These are phyloP conservation scores for Colletotrichum lupini DNA, from an alignment of 2,329 filamentous ascomycete genomes.

Conservation along the genomic window DNA sequence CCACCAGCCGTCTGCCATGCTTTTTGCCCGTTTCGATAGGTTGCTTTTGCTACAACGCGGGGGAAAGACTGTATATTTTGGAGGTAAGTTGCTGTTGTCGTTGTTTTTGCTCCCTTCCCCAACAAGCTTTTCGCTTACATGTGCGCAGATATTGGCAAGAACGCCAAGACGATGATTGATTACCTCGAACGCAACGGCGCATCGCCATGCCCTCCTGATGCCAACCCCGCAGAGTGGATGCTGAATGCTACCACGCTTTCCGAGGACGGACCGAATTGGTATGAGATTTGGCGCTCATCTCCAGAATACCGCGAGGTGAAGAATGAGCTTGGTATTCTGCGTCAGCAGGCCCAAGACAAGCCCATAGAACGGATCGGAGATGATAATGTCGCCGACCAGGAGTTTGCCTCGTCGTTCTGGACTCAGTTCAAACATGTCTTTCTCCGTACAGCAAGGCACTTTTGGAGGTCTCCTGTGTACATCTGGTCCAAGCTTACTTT, in stretches of 20 bases:
- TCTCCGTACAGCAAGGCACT: conserved; percentile 74
- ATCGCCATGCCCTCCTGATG: conserved; percentile 60
- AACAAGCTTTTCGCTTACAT: background rate
- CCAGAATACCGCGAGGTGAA: conserved; percentile 44
- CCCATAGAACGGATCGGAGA: too few relatives aligned
- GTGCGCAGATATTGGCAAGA: conserved; percentile 42
- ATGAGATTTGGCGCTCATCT: conserved; percentile 46
- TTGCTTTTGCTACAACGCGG: conserved; percentile 66
- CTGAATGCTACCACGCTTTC: conserved; percentile 51
- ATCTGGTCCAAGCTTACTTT: conserved; percentile 75
- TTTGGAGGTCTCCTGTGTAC: conserved; percentile 78
- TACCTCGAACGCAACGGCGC: conserved; percentile 74
- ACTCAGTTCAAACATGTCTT: conserved; percentile 70
- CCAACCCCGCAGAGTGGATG: conserved; percentile 78
- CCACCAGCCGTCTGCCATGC: conserved; percentile 57
- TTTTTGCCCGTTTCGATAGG: conserved; percentile 63
- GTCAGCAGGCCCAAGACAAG: background rate
- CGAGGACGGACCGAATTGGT: conserved; percentile 47
- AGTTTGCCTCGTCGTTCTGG: conserved; percentile 77
- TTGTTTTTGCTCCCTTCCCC: background rate
- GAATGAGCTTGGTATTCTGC: conserved; percentile 41
- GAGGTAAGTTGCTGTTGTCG: conserved; percentile 51
- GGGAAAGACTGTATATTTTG: conserved; percentile 70
- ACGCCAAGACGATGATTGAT: conserved; percentile 58
- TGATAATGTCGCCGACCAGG: conserved; percentile 47